Base-by-base conservation (phyloP, 495 filamentous ascomycete genomes). In the Sphaerosporella brunnea region DNA sequence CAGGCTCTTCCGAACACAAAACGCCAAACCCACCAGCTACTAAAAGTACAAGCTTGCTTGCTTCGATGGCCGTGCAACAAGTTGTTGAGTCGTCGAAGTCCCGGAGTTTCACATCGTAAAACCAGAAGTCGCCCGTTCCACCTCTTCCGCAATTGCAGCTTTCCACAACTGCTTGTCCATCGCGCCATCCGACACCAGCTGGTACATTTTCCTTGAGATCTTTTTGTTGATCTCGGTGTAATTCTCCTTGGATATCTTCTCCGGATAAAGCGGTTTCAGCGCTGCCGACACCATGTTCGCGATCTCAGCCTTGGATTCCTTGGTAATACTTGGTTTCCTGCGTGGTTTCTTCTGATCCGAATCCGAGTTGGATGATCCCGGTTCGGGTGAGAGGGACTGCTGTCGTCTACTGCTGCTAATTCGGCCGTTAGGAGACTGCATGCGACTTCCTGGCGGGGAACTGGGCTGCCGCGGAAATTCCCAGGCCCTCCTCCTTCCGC, bases 151-250 rank as follows among this genome's bases (percentile, higher is more conserved):
- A 23, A 18, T 58, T 37, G 15, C 24, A 37, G 15, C 18, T 8
- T 43, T 4, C 39, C 39, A 43, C 24, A 21, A 10, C 11, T 23
- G 20, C 20, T 43, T 43, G 20, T 43, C 39, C 39, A 24, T 8
- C 18, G 16, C 11, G 3, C 24, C 24, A 3, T 43, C 20, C 5
- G 52, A 48, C 13, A 60, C 49, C 32, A 59, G 51, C 18, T 54
- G 47, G 42, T 60, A 60, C 24, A 60, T 45, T 16, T 56, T 44
- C 10, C 56, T 54, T 21, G 56, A 60, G 21, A 60, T 56, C 5
- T 47, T 53, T 23, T 53, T 59, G 26, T 60, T 60, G 47, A 60
- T 60, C 43, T 55, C 47, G 3, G 56, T 60, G 44, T 57, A 60
- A 26, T 53, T 30, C 26, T 60, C 49, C 26, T 60, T 60, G 2